phyloP scores from a whole-genome alignment of 305 asterid genomes.

The Nicotiana rustica region DNA sequence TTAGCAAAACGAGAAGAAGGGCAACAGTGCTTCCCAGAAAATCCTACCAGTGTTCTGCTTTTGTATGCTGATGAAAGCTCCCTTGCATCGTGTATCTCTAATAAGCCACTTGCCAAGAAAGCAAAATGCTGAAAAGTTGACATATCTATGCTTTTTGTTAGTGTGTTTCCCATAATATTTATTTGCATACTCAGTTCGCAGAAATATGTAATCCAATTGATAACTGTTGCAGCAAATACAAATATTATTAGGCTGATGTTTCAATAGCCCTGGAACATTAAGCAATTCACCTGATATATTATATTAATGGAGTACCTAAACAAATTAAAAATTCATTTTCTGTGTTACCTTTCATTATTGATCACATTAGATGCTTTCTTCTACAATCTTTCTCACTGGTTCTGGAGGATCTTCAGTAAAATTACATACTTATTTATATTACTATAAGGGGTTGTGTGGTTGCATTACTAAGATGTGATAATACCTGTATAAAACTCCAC shows the following conservation, averaged over 20 bases:
- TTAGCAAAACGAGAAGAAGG: not conserved
- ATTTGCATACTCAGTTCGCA: not conserved
- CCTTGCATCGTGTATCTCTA: not conserved
- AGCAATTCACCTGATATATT: not conserved
- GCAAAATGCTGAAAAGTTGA: conserved; percentile 21
- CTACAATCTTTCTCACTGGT: not conserved
- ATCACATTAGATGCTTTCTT: conserved; percentile 5
- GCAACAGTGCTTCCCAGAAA: not conserved
- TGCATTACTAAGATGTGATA: no score
- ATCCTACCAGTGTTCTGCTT: conserved; percentile 12
- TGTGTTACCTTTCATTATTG: not conserved
- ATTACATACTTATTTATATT: not conserved
- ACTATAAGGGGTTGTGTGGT: not conserved
- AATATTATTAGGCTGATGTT: not conserved
- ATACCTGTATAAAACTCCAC: no score
- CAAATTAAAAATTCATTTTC: not conserved
- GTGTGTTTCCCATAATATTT: not conserved
- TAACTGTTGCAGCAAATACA: not conserved
- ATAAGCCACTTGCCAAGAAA: conserved; percentile 1
- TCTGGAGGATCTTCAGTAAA: conserved; percentile 14
- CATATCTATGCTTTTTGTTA: not conserved
- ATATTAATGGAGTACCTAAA: not conserved
- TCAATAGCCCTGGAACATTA: not conserved
- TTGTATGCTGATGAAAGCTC: not conserved
- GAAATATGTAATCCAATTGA: not conserved